These are phyloP conservation scores for Rhizopus sp. DNA, from an alignment of 371 early-diverging fungal species.

Conservation along the genomic window DNA sequence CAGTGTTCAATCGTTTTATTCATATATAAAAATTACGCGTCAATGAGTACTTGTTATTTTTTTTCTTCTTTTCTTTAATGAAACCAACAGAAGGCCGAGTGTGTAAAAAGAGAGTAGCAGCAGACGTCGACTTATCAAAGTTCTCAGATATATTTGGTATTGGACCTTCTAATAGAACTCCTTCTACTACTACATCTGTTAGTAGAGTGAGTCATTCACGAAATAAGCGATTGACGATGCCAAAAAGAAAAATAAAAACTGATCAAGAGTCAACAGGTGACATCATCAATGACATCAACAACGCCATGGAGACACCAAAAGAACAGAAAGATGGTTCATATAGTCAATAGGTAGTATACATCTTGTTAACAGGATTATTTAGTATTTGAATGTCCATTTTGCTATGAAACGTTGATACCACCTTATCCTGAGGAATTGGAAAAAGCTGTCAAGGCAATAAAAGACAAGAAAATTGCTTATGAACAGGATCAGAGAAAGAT, in stretches of 20 bases:
- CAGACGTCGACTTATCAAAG: not conserved
- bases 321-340: not conserved
- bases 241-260: not conserved
- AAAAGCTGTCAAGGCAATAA: not conserved
- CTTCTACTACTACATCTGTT: not conserved
- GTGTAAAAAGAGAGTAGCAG: not conserved
- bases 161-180: not conserved
- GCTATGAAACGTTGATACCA: not conserved
- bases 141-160: not conserved
- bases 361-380: too few relatives aligned
- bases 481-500: not conserved
- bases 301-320: not conserved
- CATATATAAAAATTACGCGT: too few relatives aligned
- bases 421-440: constrained; percentile 5
- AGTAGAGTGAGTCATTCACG: not conserved
- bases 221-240: not conserved
- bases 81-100: not conserved
- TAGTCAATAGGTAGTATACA: too few relatives aligned
- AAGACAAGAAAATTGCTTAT: not conserved
- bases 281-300: not conserved
- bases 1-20: too few relatives aligned
- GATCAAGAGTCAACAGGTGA: not conserved
- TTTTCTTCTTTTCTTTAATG: not conserved
- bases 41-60: too few relatives aligned
- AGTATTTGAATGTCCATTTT: not conserved